These are phyloP conservation scores for Gossypium stocksii DNA, from an alignment of 345 rosid genomes.

Conservation along the genomic window DNA sequence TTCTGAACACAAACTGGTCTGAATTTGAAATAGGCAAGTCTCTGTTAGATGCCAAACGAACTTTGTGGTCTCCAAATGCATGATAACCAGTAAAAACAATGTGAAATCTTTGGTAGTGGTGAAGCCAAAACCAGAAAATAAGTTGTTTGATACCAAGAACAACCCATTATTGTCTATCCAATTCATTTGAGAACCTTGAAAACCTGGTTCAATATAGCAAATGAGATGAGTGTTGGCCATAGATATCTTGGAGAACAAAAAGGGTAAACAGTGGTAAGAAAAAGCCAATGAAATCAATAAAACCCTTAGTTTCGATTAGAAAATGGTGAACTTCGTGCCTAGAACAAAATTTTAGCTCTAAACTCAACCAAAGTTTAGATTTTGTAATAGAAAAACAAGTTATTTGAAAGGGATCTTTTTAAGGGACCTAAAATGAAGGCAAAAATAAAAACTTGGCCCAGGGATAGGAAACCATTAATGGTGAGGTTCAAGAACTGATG, in stretches of 20 bases:
- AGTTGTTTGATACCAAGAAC: conserved; percentile 58
- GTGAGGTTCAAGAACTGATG: background rate
- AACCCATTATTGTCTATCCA: conserved; percentile 57
- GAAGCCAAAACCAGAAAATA: conserved; percentile 65
- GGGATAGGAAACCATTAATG: background rate
- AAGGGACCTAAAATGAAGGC: background rate
- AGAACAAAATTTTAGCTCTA: background rate
- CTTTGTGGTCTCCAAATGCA: conserved; percentile 32
- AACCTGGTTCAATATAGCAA: conserved; percentile 41
- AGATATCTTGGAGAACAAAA: conserved; percentile 24
- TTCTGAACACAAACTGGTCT: conserved; percentile 47
- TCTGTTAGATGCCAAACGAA: conserved; percentile 73
- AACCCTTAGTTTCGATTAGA: conserved; percentile 33
- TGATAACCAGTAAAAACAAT: conserved; percentile 43
- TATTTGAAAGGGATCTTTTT: background rate
- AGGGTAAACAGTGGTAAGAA: conserved; percentile 24
- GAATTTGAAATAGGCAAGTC: conserved; percentile 56
- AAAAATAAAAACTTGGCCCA: background rate
- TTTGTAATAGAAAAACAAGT: background rate
- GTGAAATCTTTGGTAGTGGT: conserved; percentile 36
- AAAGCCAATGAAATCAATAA: conserved; percentile 19
- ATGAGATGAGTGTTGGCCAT: conserved; percentile 29
- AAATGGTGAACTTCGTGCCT: background rate
- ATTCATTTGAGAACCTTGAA: conserved; percentile 64
- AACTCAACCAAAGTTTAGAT: conserved; percentile 6